Conservation (phyloP, 148 eudicot species). For the Camellia japonica region DNA sequence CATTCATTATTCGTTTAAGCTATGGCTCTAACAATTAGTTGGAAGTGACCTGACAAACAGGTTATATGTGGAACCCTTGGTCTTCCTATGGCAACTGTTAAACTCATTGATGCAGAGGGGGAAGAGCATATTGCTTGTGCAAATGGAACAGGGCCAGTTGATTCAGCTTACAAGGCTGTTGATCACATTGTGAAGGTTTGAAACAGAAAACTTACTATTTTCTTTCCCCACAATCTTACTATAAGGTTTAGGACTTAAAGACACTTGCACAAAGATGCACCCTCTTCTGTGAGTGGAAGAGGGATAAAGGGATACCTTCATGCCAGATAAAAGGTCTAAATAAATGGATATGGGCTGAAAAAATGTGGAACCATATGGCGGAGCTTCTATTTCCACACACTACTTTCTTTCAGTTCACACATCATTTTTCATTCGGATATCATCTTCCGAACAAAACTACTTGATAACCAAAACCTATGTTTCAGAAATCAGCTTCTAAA, state of each 20-base stretch:
- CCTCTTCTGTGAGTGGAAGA: background rate
- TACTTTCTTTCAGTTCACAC: no score
- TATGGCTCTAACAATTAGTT: background rate
- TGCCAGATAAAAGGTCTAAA: no score
- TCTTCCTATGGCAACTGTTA: constrained; percentile 91
- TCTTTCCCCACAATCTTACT: background rate
- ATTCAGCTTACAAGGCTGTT: constrained; percentile 93
- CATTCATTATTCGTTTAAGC: background rate
- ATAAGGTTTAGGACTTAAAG: background rate
- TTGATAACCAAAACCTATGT: no score
- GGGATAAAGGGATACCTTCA: no score
- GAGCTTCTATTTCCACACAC: no score
- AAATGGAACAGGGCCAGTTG: constrained; percentile 92
- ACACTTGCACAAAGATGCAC: background rate
- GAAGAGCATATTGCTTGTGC: constrained; percentile 70
- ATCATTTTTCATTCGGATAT: no score
- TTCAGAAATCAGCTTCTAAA: no score
- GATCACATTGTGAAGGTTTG: constrained; percentile 81
- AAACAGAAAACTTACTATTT: background rate
- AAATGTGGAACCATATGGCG: no score
- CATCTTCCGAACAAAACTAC: no score
- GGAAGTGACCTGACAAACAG: constrained; percentile 30
- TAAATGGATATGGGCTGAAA: no score
- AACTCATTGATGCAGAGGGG: constrained; percentile 70
- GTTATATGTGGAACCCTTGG: constrained; percentile 90